Percentiles rank a stretch among this genome's conserved stretches.
phyloP scores from a whole-genome alignment of 163 green algal species.

The Chloromonas sp. region DNA sequence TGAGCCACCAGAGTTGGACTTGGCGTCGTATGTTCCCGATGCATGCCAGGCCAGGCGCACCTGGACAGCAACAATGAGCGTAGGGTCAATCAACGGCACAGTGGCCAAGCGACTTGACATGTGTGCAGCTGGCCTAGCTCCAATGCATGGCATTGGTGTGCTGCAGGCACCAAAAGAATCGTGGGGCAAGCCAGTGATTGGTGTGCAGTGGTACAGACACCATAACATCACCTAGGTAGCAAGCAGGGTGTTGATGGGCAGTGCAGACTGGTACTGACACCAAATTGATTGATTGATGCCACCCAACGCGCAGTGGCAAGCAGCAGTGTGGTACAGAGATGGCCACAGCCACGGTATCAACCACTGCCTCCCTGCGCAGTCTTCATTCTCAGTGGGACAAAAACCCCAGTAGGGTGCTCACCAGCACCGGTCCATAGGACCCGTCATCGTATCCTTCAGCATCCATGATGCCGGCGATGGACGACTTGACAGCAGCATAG shows the following conservation, averaged over 20 bases:
- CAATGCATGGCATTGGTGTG: neutral
- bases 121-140: neutral
- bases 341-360: no score
- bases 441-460: conserved; percentile 73
- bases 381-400: no score
- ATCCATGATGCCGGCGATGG: conserved; percentile 61
- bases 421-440: conserved; percentile 46
- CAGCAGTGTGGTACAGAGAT: neutral
- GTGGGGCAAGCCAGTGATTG: no score
- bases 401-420: neutral
- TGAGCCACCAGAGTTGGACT: conserved; percentile 59
- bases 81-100: neutral
- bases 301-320: neutral
- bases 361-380: no score
- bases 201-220: no score
- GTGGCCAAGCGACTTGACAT: neutral
- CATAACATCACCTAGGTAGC: no score
- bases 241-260: no score
- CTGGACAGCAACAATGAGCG: conserved; percentile 1
- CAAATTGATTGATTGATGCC: neutral
- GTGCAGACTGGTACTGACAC: no score
- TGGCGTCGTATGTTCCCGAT: conserved; percentile 75
- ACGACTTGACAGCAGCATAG: conserved; percentile 62
- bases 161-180: neutral
- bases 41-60: conserved; percentile 70